phyloP scores from a whole-genome alignment of 1,139 yeast genomes.

The Kodamaea ohmeri region DNA sequence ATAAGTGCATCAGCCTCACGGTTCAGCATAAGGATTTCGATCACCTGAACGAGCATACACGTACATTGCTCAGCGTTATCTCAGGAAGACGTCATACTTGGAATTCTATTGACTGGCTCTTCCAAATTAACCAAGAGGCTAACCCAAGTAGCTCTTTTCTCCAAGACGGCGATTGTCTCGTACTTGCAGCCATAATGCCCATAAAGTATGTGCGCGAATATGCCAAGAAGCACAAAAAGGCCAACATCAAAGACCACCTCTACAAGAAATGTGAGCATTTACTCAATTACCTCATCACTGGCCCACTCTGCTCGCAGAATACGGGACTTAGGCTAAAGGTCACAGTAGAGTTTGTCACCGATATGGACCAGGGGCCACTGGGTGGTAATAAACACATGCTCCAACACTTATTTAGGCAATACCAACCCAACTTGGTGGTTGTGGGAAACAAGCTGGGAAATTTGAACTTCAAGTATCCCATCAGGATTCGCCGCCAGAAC shows the following conservation, averaged over 20 bases:
- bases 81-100: conserved; percentile 47
- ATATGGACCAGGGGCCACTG: conserved; percentile 10
- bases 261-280: conserved; percentile 40
- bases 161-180: conserved; percentile 38
- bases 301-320: conserved; percentile 20
- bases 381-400: conserved; percentile 38
- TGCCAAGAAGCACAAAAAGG: conserved; percentile 12
- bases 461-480: conserved; percentile 45
- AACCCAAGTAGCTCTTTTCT: conserved; percentile 21
- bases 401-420: conserved; percentile 37
- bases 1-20: conserved; percentile 40
- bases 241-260: conserved; percentile 29
- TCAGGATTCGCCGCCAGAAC: conserved; percentile 25
- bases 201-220: conserved; percentile 23
- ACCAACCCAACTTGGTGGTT: conserved; percentile 39
- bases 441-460: conserved; percentile 39
- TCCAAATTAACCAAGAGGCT: conserved; percentile 17
- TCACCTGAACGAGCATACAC: conserved; percentile 12
- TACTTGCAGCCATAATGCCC: conserved; percentile 41
- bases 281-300: conserved; percentile 36
- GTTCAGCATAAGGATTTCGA: conserved; percentile 36
- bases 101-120: conserved; percentile 43
- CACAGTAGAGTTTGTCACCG: conserved; percentile 53
- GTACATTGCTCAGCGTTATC: conserved; percentile 39
- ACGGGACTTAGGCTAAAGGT: conserved; percentile 40